Base-by-base conservation (phyloP, 148 eudicot species). In the Persicaria maculosa region DNA sequence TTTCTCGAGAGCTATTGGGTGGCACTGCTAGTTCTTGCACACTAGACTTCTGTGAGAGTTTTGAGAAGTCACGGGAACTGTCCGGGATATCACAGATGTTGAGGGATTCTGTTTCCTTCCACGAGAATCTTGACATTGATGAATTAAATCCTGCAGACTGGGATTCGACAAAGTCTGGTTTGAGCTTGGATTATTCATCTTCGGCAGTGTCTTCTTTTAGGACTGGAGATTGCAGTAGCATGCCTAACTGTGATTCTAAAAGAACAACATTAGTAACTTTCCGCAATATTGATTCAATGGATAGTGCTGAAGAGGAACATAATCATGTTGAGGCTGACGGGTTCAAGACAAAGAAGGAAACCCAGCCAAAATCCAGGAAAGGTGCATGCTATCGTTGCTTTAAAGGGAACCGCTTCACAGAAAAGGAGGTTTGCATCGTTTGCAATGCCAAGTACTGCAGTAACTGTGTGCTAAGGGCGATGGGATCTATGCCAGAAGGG, bases 401-500 rank as follows among this genome's bases (percentile, higher is more conserved):
- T 36, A 95, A 86, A 84, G 97, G 96, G 74, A 84, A 72, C 61
- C 87, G 99, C 7, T 95, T 95, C 80, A 92, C 97, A 0, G 99
- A 95, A 67, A 95, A 95, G 81, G 99, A 95, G 84, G 87, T 88
- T 22, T 95, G 99, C 72, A 81, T 90, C 72, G 97, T 95, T 78
- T 95, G 99, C 85, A 91, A 86, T 88, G 90, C 99, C 43, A 95
- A 95, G 80, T 95, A 89, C 77, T 95, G 99, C 78, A 80, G 76
- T 75, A 89, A 80, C 73, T 95, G 99, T 78, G 86, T 92, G 70
- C 94, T 95, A 47, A 90, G 93, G 81, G 99, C 99, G 22, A 95
- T 95, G 99, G 99, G 99, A 50, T 95, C 99, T 74, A 95, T 95
- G 99, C 99, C 99, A 15, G 99, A 95, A 85, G 99, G 99, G 62